Percentiles rank a stretch among this genome's conserved stretches.
These are phyloP conservation scores for Solanum chaucha DNA, from an alignment of 257 asterid species.

Conservation along the genomic window DNA sequence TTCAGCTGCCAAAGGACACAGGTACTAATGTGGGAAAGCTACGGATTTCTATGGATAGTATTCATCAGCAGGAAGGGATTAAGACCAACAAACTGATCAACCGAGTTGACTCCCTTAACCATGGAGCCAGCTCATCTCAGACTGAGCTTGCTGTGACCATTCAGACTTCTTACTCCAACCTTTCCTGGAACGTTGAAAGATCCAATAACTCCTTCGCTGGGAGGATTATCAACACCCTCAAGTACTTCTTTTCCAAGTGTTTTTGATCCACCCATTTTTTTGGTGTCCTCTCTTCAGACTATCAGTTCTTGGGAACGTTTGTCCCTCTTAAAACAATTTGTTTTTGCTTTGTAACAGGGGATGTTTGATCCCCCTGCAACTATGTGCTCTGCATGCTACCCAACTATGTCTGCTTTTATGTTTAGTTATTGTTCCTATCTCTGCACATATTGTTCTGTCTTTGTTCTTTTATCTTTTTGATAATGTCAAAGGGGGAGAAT, in stretches of 20 bases:
- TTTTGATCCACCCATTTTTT: background rate
- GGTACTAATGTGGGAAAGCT: background rate
- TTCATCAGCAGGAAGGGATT: background rate
- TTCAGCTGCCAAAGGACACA: background rate
- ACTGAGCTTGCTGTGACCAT: background rate
- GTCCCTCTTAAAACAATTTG: background rate
- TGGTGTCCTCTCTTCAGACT: background rate
- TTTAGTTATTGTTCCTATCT: background rate
- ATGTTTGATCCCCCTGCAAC: background rate
- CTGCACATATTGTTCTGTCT: background rate
- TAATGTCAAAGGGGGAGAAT: background rate
- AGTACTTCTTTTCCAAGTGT: background rate
- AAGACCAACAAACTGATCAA: background rate
- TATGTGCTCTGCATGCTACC: background rate
- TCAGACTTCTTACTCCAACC: background rate
- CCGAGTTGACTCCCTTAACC: background rate
- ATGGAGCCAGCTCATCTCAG: background rate
- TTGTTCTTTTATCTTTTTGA: background rate
- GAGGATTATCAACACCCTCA: background rate
- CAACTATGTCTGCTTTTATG: background rate
- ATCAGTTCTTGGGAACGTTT: background rate
- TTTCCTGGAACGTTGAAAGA: background rate
- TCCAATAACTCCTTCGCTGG: background rate
- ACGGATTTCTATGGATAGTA: background rate
- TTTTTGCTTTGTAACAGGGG: background rate